Evolutionary conservation across 257 asterid species (phyloP), one percentile per base, ranked within the genome.

Genomic region (Capsicum pubescens): DNA sequence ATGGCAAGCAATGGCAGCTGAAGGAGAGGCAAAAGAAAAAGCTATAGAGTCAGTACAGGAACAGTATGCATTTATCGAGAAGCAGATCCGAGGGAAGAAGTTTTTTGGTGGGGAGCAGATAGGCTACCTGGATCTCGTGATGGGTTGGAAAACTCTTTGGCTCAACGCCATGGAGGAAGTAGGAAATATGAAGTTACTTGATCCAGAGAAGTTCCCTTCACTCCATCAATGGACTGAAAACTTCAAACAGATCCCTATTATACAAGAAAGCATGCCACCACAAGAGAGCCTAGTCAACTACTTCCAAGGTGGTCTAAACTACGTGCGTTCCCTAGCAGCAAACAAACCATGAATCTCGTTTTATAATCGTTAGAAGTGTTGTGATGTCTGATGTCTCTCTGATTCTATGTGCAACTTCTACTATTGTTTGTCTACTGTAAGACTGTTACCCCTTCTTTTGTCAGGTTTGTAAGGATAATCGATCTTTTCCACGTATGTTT

Each of bases 81-180:
- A 87, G 81, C 91, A 86, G 83, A 88, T 89, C 44, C 70, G 71
- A 71, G 93, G 90, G 81, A 91, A 84, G 60, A 81, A 81, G 85
- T 89, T 88, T 77, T 91, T 87, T 52, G 86, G 85, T 42, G 88
- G 92, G 59, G 90, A 88, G 80, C 21, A 87, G 79, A 81, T 87
- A 5, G 93, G 93, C 4, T 89, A 82, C 79, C 87, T 91, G 42
- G 92, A 91, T 90, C n/a, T 91, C 55, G 91, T 84, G 35, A 13
- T 89, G 19, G 91, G 90, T 57, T 89, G 94, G 90, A 64, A 85
- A 64, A 52, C 88, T 68, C 86, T 71, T 60, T 89, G 89, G 90
- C 89, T 89, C n/a, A 77, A 72, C 55, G 86, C 86, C 39, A 84
- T 86, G 90, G 92, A 91, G 86, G 85, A 91, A 77, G 87, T 88